Evolutionary conservation across 768 basidiomycete genomes (phyloP).

Genomic region (Ephemerocybe angulata): DNA sequence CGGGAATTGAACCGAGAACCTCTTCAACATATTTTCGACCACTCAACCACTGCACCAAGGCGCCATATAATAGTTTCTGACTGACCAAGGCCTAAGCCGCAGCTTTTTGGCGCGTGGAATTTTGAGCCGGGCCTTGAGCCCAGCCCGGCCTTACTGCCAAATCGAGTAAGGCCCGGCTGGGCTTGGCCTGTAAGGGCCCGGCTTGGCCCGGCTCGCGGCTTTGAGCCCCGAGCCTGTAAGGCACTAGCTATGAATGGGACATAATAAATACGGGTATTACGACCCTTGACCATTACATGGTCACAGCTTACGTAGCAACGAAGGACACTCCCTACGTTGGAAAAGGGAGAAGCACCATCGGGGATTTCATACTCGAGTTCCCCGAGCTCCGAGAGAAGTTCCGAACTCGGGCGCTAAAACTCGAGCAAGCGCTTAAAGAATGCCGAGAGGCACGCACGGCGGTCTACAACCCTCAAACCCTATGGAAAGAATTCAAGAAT

Average conservation of each 20-base stretch:
- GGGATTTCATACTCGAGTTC: conserved; percentile 17
- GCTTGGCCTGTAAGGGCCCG: too few relatives aligned
- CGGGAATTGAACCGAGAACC: too few relatives aligned
- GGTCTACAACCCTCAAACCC: conserved; percentile 5
- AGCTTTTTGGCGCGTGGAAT: too few relatives aligned
- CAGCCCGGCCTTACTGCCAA: too few relatives aligned
- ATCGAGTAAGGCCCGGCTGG: too few relatives aligned
- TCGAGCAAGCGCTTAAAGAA: neutral
- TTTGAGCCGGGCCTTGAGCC: too few relatives aligned
- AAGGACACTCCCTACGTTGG: conserved; percentile 23
- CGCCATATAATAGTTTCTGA: too few relatives aligned
- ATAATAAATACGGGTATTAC: conserved; percentile 15
- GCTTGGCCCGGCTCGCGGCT: too few relatives aligned
- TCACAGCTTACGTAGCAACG: conserved; percentile 14
- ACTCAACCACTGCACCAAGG: too few relatives aligned
- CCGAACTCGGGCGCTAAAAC: neutral
- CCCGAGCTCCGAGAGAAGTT: neutral
- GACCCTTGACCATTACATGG: conserved; percentile 28
- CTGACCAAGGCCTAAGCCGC: too few relatives aligned
- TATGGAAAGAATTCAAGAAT: neutral
- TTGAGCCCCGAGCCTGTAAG: too few relatives aligned
- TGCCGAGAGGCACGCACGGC: neutral
- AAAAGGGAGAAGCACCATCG: conserved; percentile 26
- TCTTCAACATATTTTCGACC: too few relatives aligned
- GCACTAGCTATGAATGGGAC: conserved; percentile 26